Evolutionary conservation across 1,139 yeast genomes (phyloP), one percentile per base, ranked within the genome.

Genomic region (Suhomyces panamericanus): DNA sequence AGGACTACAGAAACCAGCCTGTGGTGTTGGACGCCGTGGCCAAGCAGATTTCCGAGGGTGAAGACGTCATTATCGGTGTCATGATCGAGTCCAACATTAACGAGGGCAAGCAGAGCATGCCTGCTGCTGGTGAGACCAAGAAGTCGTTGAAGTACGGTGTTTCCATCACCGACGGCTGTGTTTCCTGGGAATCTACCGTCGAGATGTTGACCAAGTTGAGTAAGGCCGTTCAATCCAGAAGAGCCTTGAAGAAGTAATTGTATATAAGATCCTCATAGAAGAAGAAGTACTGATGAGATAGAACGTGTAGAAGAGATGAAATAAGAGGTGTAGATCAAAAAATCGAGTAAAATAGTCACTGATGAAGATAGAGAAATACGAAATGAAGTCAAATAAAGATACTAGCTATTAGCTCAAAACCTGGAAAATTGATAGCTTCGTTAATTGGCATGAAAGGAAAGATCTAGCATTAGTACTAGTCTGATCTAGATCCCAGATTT

Each of bases 121-220:
- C 95, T 51, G 62, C 69, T 16, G 53, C 57, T 14, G 89, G 63
- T 15, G 70, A 90, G 32, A 57, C 57, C 56, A 86, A 85, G 64
- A 70, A 73, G 14, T 82, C 82, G 40, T 80, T 93, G 70, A 86
- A 89, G 67, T 89, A 91, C 75, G 99, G 99, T 71, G 96, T 90
- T 49, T 86, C 96, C 46, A 89, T 93, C 67, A 93, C 99, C 48
- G 99, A 93, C 67, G 96, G 95, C 29, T 93, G 99, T 75, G 96
- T 93, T 44, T 77, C 86, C 46, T 90, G 96, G 95, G 96, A 89
- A 52, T 74, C 87, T 41, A 93, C 99, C 39, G 96, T 78, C 40
- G 73, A 63, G 26, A 91, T 91, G 83, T 81, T 93, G 63, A 79
- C 73, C 41, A 82, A 83, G 54, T 79, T 93, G 57, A 86, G 96